Base-by-base conservation (phyloP, 2,329 filamentous ascomycete genomes). In the Alternaria metachromatica region DNA sequence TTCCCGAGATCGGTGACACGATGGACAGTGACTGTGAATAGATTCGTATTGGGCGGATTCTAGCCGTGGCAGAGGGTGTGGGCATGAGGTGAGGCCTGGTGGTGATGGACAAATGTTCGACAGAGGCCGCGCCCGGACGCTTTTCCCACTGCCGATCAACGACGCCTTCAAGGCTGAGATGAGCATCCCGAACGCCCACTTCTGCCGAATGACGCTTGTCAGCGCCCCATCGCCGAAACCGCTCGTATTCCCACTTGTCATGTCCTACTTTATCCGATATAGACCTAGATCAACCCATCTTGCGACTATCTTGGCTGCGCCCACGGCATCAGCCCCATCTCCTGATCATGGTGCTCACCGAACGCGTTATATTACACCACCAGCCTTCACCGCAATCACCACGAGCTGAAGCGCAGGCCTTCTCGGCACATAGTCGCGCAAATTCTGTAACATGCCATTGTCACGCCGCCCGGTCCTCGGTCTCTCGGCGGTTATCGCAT, bases 71-170 rank as follows among this genome's bases (percentile, higher is more conserved):
- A 50, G 61, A 60, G 30, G 50, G 30, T 45, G 55, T 56, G 55
- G 25, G 43, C 48, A 62, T 57, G 63, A 56, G 55, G 56, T 58
- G 67, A 60, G 59, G 58, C 59, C 57, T 59, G 60, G 58, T 63
- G 62, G 62, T 68, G 67, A 64, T 59, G 64, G 58, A 44, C 64
- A 60, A 58, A 53, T 59, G 21, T 62, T 25, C 37, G 20, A 41
- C 55, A 25, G 33, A 33, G 37, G 37, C 37, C 58, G 58, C 37
- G 62, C 55, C 51, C 54, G 58, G 51, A 30, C 56, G 59, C 57
- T 62, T 58, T 58, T 58, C 18, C 53, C 9, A 57, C 56, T 60
- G 56, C 62, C 61, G 61, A 66, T 64, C 54, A 21, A 60, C 43
- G 46, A 61, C 57, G 61, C 56, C 56, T 63, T 37, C 46, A 59